Conservation (phyloP, 257 asterid species). For the Cinchona pubescens region DNA sequence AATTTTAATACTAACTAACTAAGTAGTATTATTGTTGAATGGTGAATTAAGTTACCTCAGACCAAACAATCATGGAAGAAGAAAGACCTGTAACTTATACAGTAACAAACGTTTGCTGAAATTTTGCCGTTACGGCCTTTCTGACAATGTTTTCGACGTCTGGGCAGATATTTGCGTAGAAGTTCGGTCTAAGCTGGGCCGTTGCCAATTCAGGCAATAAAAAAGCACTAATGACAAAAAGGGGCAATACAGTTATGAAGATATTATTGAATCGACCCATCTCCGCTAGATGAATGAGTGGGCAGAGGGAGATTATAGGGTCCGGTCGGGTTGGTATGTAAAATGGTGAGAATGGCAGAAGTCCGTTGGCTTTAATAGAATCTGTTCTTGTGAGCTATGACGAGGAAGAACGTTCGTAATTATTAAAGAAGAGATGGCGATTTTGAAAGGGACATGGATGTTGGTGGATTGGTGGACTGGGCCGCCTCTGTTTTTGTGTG, state of each 20-base stretch:
- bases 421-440: background rate
- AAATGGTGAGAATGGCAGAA: background rate
- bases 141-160: slow-evolving; percentile 64
- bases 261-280: slow-evolving; percentile 39
- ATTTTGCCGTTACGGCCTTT: slow-evolving; percentile 46
- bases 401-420: slow-evolving; percentile 6
- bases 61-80: slow-evolving; percentile 85
- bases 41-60: slow-evolving; percentile 31
- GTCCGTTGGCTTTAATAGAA: slow-evolving; percentile 51
- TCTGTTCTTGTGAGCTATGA: slow-evolving; percentile 16
- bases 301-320: background rate
- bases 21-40: background rate
- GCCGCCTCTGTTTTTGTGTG: slow-evolving; percentile 8
- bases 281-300: background rate
- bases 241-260: slow-evolving; percentile 14
- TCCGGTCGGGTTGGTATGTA: background rate
- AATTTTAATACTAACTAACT: too few relatives aligned
- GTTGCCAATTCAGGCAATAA: slow-evolving; percentile 31
- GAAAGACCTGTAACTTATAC: slow-evolving; percentile 59
- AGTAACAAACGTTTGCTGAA: slow-evolving; percentile 63
- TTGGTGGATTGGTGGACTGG: background rate
- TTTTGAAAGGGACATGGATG: slow-evolving; percentile 21
- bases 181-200: slow-evolving; percentile 50
- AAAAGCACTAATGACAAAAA: slow-evolving; percentile 25
- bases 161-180: slow-evolving; percentile 57